Evolutionary conservation across 108 stramenopile genomes (phyloP).

Genomic region (Skeletonema costatum): DNA sequence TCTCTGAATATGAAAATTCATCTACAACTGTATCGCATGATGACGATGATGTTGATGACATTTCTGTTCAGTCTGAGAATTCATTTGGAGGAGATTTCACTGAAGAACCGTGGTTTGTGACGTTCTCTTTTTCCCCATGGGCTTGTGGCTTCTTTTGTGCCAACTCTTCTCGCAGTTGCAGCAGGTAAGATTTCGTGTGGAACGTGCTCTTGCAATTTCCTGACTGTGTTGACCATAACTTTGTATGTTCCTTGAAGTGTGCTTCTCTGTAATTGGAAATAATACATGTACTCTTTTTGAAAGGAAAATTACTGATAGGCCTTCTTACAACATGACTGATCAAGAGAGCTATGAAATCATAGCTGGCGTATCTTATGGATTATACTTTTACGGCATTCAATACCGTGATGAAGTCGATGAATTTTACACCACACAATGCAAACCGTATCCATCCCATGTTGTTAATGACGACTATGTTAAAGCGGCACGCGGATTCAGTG

Average conservation of each 20-base stretch:
- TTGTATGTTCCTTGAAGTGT: not conserved
- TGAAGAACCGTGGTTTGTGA: conserved; percentile 17
- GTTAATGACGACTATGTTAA: not conserved
- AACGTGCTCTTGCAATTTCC: not conserved
- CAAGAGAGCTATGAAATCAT: not conserved
- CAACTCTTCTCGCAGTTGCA: conserved; percentile 2
- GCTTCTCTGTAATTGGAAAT: conserved; percentile 6
- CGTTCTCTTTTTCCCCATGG: conserved; percentile 11
- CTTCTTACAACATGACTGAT: not conserved
- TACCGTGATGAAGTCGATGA: conserved; percentile 2
- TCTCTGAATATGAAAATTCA: not conserved
- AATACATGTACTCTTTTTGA: conserved; percentile 9
- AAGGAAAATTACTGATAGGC: not conserved
- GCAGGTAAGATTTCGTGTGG: not conserved
- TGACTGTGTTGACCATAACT: not conserved
- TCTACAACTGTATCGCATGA: not conserved
- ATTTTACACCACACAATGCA: not conserved
- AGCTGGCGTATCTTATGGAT: conserved; percentile 9
- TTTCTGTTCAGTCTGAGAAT: conserved; percentile 1
- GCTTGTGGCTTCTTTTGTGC: not conserved
- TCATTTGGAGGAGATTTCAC: conserved; percentile 1
- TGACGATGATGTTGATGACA: not conserved
- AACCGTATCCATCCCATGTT: not conserved
- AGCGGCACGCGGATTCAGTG: conserved; percentile 1
- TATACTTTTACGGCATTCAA: conserved; percentile 4